Evolutionary conservation across 2,329 filamentous ascomycete species (phyloP).

Genomic region (Aspergillus uvarum): DNA sequence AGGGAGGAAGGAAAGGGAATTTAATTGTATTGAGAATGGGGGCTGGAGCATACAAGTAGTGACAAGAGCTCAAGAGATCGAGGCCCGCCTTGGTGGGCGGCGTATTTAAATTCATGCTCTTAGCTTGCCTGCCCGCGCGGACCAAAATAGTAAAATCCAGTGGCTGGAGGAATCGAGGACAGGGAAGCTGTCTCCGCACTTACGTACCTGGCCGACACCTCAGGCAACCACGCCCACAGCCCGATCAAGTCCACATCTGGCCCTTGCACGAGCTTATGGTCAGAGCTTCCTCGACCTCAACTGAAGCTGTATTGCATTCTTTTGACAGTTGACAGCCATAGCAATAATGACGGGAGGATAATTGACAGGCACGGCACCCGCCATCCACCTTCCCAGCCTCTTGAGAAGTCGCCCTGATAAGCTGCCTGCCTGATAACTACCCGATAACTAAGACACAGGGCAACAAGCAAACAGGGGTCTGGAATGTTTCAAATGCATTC

Average conservation of each 20-base stretch:
- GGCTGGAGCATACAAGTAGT: not conserved
- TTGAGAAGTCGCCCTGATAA: too few relatives aligned
- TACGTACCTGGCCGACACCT: not conserved
- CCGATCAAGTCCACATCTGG: too few relatives aligned
- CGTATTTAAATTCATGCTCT: not conserved
- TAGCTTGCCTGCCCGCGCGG: not conserved
- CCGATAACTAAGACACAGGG: too few relatives aligned
- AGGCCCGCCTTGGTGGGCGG: not conserved
- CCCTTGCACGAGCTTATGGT: not conserved
- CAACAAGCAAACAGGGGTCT: not conserved
- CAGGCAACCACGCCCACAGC: not conserved
- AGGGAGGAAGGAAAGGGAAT: not conserved
- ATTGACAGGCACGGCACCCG: too few relatives aligned
- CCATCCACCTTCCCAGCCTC: too few relatives aligned
- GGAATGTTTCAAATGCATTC: not conserved
- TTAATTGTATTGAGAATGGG: not conserved
- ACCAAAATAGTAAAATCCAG: not conserved
- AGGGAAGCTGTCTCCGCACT: not conserved
- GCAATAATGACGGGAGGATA: too few relatives aligned
- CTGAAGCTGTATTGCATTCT: too few relatives aligned
- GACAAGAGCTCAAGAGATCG: not conserved
- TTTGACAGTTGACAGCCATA: too few relatives aligned
- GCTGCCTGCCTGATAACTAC: too few relatives aligned
- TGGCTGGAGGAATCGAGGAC: not conserved
- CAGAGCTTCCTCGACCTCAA: not conserved